Evolutionary conservation across 2,329 filamentous ascomycete genomes (phyloP), one percentile per base, ranked within the genome.

Genomic region (Aspergillus sp.): DNA sequence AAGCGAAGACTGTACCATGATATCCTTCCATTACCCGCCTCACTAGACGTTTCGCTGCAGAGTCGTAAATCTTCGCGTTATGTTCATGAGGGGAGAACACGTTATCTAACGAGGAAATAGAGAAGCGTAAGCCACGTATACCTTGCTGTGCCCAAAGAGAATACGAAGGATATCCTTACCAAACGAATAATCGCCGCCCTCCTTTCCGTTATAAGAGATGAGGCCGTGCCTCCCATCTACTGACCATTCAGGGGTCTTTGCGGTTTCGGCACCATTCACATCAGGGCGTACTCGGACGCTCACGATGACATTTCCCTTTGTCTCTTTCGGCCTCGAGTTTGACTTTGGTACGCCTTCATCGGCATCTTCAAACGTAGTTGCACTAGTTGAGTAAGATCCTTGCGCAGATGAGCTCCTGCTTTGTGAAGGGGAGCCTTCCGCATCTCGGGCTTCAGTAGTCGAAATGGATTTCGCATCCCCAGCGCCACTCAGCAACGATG

Each of bases 21-120:
- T 98, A 99, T 45, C 95, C 95, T 80, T 99, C 95, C 95, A 99
- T 99, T 53, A 99, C 95, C 70, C 95, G 86, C 68, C 95, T 90
- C 50, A 99, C 95, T 55, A 99, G 83, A 63, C 95, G 90, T 79
- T 98, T 98, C 47, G 95, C 95, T 49, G 87, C 91, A 64, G 94
- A 88, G 77, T 99, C 95, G 75, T 99, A 99, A 9, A 99, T 95
- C 73, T 90, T 89, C 56, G 91, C 88, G 74, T 99, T 99, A 74
- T 97, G 91, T 74, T 99, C 94, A 73, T 96, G 88, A 17, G 92
- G 91, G 54, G 91, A 88, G 77, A 99, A 99, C 63, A 98, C 95
- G 79, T 98, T 98, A 81, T 99, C 95, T 96, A 19, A 23, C 13
- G 32, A 60, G 60, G 50, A 47, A 52, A 53, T 43, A 36, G 54